A percentile compares a stretch with the other conserved stretches of the same genome.
phyloP scores from a whole-genome alignment of 805 yeast genomes.

The Yamadazyma olivae region DNA sequence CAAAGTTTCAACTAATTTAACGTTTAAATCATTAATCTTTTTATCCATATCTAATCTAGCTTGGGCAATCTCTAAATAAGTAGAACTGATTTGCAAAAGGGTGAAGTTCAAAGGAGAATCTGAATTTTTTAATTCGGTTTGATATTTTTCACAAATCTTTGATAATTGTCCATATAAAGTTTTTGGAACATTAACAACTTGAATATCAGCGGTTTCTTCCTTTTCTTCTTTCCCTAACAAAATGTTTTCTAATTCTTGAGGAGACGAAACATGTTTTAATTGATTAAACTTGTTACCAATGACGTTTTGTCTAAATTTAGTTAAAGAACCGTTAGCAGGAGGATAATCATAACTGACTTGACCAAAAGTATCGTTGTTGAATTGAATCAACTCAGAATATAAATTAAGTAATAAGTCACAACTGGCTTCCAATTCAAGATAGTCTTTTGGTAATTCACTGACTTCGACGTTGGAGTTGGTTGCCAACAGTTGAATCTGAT shows the following conservation, averaged over 20 bases:
- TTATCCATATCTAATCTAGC: slow-evolving; percentile 71
- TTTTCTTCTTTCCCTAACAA: slow-evolving; percentile 34
- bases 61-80: slow-evolving; percentile 61
- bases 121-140: slow-evolving; percentile 45
- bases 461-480: slow-evolving; percentile 50
- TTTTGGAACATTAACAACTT: slow-evolving; percentile 51
- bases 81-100: slow-evolving; percentile 51
- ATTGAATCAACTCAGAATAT: slow-evolving; percentile 48
- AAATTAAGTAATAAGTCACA: slow-evolving; percentile 63
- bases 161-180: slow-evolving; percentile 72
- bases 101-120: slow-evolving; percentile 52
- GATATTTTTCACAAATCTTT: slow-evolving; percentile 46
- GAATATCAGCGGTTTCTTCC: slow-evolving; percentile 17
- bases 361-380: slow-evolving; percentile 55
- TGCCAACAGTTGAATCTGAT: slow-evolving; percentile 45
- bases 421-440: slow-evolving; percentile 61
- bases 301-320: slow-evolving; percentile 59
- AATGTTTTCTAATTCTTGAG: slow-evolving; percentile 63
- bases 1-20: slow-evolving; percentile 49
- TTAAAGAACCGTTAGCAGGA: slow-evolving; percentile 48
- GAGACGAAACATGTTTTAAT: slow-evolving; percentile 60
- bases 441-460: slow-evolving; percentile 72
- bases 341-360: slow-evolving; percentile 81
- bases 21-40: slow-evolving; percentile 56
- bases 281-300: slow-evolving; percentile 55